Evolutionary conservation across 2,329 filamentous ascomycete species (phyloP).

Genomic region (Geosmithia putterillii): DNA sequence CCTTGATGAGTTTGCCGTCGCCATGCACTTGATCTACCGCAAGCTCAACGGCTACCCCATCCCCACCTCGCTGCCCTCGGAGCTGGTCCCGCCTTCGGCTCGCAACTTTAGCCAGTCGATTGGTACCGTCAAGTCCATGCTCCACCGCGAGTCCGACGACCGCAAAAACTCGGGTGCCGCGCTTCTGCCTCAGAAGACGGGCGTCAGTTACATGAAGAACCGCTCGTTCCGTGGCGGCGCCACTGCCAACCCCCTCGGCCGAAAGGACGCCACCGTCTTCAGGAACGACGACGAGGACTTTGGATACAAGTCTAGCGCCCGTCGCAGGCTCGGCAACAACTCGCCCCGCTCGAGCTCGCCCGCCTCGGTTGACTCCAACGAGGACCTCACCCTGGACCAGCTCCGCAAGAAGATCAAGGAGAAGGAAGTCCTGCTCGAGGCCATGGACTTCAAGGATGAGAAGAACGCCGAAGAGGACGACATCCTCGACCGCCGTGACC

Average conservation of each 20-base stretch:
- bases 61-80: slow-evolving; percentile 74
- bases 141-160: slow-evolving; percentile 79
- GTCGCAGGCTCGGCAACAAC: slow-evolving; percentile 67
- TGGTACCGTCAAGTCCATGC: slow-evolving; percentile 79
- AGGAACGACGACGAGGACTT: slow-evolving; percentile 92
- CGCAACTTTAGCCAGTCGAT: slow-evolving; percentile 89
- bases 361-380: slow-evolving; percentile 54
- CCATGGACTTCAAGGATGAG: slow-evolving; percentile 93
- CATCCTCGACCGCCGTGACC: slow-evolving; percentile 76
- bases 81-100: slow-evolving; percentile 89
- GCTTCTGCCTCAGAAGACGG: slow-evolving; percentile 86
- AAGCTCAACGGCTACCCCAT: slow-evolving; percentile 94
- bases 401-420: slow-evolving; percentile 86
- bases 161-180: slow-evolving; percentile 84
- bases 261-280: slow-evolving; percentile 93
- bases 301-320: slow-evolving; percentile 87
- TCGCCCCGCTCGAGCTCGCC: slow-evolving; percentile 75
- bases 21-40: slow-evolving; percentile 97
- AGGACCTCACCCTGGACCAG: slow-evolving; percentile 79
- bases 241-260: slow-evolving; percentile 42
- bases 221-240: slow-evolving; percentile 72
- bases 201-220: slow-evolving; percentile 95
- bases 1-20: slow-evolving; percentile 93
- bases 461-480: slow-evolving; percentile 84
- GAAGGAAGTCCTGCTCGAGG: slow-evolving; percentile 87